These are phyloP conservation scores for Vachellia collinsii DNA, from an alignment of 306 rosid genomes.

Conservation along the genomic window DNA sequence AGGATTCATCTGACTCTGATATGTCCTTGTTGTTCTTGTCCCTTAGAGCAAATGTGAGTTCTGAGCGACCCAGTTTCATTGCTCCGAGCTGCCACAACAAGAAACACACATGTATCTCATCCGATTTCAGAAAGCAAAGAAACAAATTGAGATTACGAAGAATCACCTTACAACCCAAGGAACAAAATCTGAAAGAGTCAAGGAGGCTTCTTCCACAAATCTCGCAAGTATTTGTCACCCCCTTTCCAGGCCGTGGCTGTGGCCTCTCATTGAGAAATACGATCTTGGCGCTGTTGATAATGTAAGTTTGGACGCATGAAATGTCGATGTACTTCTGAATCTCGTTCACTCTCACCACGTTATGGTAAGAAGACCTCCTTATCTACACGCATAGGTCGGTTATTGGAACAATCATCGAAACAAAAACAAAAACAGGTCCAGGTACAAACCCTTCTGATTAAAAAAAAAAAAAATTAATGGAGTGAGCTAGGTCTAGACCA, in stretches of 20 bases:
- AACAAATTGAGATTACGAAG: not conserved
- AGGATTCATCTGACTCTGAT: constrained; percentile 51
- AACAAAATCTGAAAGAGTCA: constrained; percentile 56
- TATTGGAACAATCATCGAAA: not conserved
- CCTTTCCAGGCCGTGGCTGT: constrained; percentile 57
- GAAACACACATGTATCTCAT: not conserved
- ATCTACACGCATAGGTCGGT: constrained; percentile 31
- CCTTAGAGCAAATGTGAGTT: constrained; percentile 44
- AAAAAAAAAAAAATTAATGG: not conserved
- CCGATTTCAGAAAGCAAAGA: not conserved
- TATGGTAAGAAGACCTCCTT: constrained; percentile 55
- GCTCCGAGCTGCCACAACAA: constrained; percentile 42
- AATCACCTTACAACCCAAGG: constrained; percentile 60
- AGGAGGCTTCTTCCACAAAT: constrained; percentile 53
- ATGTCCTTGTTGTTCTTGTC: constrained; percentile 31
- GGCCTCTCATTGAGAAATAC: constrained; percentile 59
- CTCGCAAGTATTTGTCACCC: constrained; percentile 56
- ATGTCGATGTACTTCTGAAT: constrained; percentile 58
- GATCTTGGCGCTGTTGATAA: constrained; percentile 57
- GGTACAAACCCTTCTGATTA: not conserved
- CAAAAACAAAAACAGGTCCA: not conserved
- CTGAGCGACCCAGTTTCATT: constrained; percentile 43
- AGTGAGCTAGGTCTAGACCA: not conserved
- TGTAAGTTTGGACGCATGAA: constrained; percentile 51
- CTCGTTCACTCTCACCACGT: constrained; percentile 58